Evolutionary conservation across 2,329 filamentous ascomycete genomes (phyloP), one percentile per base, ranked within the genome.

Genomic region (Aspergillus sp.): DNA sequence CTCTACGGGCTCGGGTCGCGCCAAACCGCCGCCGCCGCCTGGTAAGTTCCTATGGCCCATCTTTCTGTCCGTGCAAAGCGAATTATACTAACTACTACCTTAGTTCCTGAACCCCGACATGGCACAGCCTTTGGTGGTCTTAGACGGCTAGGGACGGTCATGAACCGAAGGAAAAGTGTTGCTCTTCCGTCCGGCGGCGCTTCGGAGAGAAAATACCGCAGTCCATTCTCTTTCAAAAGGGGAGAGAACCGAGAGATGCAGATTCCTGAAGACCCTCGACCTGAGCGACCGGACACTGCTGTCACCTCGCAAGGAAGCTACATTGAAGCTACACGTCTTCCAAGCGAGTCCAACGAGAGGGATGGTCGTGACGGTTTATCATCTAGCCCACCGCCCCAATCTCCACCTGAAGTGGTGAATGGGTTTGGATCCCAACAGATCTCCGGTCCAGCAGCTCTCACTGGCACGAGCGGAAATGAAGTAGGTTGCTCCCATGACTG

Each of bases 1-100:
- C 60, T 85, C 84, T 57, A 78, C 77, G 55, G 60, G 75, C 64
- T 83, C 79, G 48, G 77, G 70, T 19, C 72, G 70, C 56, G 64
- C 64, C 33, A 69, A 70, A 58, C 64, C 72, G 17, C 51, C 52
- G 37, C 67, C 52, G 43, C 67, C 71, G 17, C 70, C 74, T 59
- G 68, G 73, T 76, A 52, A 71, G 72, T 69, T 70, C 62, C 47
- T 41, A 43, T 47, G 27, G 17, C 12, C 8, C 31, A 15, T n/a
- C 12, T 12, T n/a, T 39, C 15, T 12, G n/a, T 19, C 2, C 35
- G 19, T 37, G 15, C 17, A 40, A n/a, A 31, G 14, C 8, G 17
- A 37, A 46, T 4, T 21, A 14, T 47, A 47, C 50, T 59, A 53
- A 62, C 40, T 60, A n/a, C 37, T 31, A 12, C 19, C 19, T 21